phyloP scores from a whole-genome alignment of 768 basidiomycete species.

The Lenzites betulinus region DNA sequence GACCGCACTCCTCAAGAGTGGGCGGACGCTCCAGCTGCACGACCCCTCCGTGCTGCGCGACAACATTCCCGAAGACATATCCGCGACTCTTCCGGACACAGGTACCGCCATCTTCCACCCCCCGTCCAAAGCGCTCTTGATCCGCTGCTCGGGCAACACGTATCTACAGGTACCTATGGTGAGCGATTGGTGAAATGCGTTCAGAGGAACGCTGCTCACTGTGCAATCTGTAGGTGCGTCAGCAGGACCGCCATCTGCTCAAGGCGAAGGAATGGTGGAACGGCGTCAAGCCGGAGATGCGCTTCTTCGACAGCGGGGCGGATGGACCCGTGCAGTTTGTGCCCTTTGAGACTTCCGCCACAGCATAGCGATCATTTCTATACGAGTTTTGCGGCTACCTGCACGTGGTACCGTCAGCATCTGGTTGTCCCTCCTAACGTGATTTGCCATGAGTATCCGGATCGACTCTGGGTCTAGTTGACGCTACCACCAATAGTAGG shows the following conservation, averaged over 20 bases:
- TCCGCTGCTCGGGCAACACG: slow-evolving; percentile 57
- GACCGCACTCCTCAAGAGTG: slow-evolving; percentile 27
- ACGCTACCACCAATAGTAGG: too few relatives aligned
- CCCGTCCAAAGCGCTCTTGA: slow-evolving; percentile 41
- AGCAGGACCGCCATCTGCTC: slow-evolving; percentile 58
- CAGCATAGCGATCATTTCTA: too few relatives aligned
- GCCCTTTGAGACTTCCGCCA: not conserved
- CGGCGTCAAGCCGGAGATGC: slow-evolving; percentile 46
- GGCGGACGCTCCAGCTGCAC: slow-evolving; percentile 34
- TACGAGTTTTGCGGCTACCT: too few relatives aligned
- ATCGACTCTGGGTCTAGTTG: too few relatives aligned
- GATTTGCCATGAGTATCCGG: too few relatives aligned
- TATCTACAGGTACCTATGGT: slow-evolving; percentile 51
- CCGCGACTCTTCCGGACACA: slow-evolving; percentile 28
- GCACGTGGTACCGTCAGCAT: too few relatives aligned
- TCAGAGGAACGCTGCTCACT: not conserved
- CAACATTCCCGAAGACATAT: not conserved
- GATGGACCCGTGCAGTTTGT: slow-evolving; percentile 21
- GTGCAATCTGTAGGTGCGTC: slow-evolving; percentile 45
- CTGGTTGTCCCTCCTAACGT: too few relatives aligned
- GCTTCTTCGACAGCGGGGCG: not conserved
- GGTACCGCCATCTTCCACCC: slow-evolving; percentile 49
- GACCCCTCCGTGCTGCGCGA: slow-evolving; percentile 13
- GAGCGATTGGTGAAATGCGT: not conserved
- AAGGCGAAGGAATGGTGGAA: slow-evolving; percentile 79